These are phyloP conservation scores for Actinomucor elegans DNA, from an alignment of 371 early-diverging fungal genomes.

Conservation along the genomic window DNA sequence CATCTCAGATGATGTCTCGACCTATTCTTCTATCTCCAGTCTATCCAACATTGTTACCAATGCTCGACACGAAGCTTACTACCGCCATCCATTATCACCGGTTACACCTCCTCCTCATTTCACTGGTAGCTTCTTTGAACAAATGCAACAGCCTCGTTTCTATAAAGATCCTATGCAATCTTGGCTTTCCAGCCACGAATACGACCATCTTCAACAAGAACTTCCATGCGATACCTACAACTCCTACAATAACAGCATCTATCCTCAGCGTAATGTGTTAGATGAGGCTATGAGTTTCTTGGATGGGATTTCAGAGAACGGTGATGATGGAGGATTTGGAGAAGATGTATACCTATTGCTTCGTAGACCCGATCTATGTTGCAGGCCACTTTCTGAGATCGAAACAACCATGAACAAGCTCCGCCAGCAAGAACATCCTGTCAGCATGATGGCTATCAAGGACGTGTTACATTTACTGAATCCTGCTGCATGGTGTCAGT, in stretches of 20 bases:
- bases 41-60: slow-evolving; percentile 2
- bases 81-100: slow-evolving; percentile 29
- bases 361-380: slow-evolving; percentile 22
- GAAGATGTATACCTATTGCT: slow-evolving; percentile 27
- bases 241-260: background rate
- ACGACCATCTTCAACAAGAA: background rate
- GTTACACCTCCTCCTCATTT: slow-evolving; percentile 1
- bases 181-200: slow-evolving; percentile 3
- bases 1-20: slow-evolving; percentile 3
- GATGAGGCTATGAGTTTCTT: slow-evolving; percentile 40
- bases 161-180: slow-evolving; percentile 7
- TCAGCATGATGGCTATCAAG: background rate
- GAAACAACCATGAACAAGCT: slow-evolving; percentile 25
- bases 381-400: slow-evolving; percentile 26
- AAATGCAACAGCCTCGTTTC: background rate
- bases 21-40: slow-evolving; percentile 10
- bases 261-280: slow-evolving; percentile 26
- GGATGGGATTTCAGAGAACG: slow-evolving; percentile 13
- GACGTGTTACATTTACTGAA: background rate
- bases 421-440: slow-evolving; percentile 10
- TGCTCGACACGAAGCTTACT: background rate
- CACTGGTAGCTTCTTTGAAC: background rate
- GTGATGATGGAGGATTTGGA: slow-evolving; percentile 21
- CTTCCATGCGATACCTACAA: background rate
- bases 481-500: slow-evolving; percentile 14